Conservation (phyloP, 805 yeast species). For the Torulaspora gathmanii region DNA sequence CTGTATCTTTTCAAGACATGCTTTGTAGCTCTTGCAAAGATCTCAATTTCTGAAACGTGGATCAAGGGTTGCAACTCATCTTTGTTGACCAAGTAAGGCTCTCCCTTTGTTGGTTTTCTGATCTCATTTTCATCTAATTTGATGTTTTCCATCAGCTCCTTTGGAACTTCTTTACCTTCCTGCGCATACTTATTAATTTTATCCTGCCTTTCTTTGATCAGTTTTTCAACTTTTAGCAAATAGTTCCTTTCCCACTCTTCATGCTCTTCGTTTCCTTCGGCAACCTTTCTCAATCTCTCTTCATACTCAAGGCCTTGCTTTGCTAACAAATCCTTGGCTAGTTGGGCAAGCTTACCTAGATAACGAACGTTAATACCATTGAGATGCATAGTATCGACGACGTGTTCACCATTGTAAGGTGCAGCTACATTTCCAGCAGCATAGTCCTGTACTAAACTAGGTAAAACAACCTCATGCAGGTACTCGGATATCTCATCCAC, state of each 20-base stretch:
- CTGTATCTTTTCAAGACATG: constrained; percentile 58
- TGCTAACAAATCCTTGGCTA: constrained; percentile 30
- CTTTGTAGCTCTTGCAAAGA: constrained; percentile 75
- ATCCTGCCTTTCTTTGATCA: constrained; percentile 36
- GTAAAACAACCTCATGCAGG: constrained; percentile 54
- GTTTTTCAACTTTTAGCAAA: constrained; percentile 29
- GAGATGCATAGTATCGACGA: constrained; percentile 64
- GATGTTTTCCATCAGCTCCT: constrained; percentile 33
- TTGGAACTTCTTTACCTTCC: constrained; percentile 36
- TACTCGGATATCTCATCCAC: constrained; percentile 68
- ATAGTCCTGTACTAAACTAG: constrained; percentile 50
- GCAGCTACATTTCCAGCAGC: constrained; percentile 44
- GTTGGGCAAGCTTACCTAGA: constrained; percentile 50
- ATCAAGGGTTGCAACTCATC: constrained; percentile 45
- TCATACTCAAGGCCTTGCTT: constrained; percentile 24
- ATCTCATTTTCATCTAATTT: constrained; percentile 34
- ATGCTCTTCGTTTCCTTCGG: constrained; percentile 30
- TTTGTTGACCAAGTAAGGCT: constrained; percentile 34
- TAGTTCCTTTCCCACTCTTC: constrained; percentile 34
- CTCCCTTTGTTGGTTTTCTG: constrained; percentile 35
- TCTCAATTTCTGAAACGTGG: constrained; percentile 50
- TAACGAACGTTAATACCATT: constrained; percentile 87
- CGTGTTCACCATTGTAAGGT: constrained; percentile 80
- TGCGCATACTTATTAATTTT: constrained; percentile 33
- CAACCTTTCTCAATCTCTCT: constrained; percentile 27